Evolutionary conservation across 1,284 basidiomycete species (phyloP).

Genomic region (Schizophyllum amplum): DNA sequence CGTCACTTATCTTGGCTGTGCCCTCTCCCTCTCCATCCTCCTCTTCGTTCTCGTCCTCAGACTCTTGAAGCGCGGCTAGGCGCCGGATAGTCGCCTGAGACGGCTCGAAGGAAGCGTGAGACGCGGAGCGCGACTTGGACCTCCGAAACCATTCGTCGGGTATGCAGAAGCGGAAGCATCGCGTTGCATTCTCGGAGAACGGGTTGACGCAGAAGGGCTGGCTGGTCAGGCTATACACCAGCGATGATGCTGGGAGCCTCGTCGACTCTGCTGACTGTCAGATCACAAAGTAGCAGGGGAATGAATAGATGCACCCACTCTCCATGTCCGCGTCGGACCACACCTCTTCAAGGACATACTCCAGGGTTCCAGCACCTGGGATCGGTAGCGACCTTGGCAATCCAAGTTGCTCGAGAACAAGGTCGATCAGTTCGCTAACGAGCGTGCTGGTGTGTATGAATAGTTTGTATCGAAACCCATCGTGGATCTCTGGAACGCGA

Average conservation of each 20-base stretch:
- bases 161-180: conserved; percentile 52
- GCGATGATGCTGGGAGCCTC: conserved; percentile 29
- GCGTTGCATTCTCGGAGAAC: conserved; percentile 30
- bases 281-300: not conserved
- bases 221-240: conserved; percentile 30
- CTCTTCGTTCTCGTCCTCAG: conserved; percentile 39
- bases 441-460: conserved; percentile 52
- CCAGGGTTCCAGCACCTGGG: conserved; percentile 51
- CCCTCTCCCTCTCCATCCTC: conserved; percentile 45
- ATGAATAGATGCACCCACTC: conserved; percentile 31
- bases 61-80: conserved; percentile 43
- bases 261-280: conserved; percentile 26
- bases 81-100: conserved; percentile 43
- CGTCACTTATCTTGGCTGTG: conserved; percentile 44
- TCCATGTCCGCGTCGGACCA: conserved; percentile 40
- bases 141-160: conserved; percentile 77
- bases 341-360: conserved; percentile 63
- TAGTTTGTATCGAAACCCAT: conserved; percentile 57
- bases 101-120: conserved; percentile 37
- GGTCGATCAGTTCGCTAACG: conserved; percentile 45
- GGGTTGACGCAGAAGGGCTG: conserved; percentile 30
- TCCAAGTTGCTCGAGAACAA: conserved; percentile 58
- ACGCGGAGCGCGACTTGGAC: conserved; percentile 44
- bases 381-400: conserved; percentile 53
- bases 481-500: conserved; percentile 73